Base-by-base conservation (phyloP, 768 basidiomycete genomes). In the Sistotremastrum niveocremeum region DNA sequence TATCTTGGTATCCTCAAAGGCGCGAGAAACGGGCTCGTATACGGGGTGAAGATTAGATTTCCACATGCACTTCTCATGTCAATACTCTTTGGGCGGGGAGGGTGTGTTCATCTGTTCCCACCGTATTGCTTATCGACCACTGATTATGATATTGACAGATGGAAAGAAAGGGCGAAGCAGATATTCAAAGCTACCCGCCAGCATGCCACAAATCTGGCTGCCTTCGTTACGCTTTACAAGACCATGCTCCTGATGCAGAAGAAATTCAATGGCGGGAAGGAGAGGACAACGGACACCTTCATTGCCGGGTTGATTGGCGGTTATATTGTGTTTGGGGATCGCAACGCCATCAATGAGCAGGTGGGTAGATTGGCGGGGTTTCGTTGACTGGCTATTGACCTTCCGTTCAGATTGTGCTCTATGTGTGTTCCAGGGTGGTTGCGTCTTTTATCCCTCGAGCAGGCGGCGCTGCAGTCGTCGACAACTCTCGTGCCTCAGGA, bases 21-120 rank as follows among this genome's bases (percentile, higher is more conserved):
- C 39, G 86, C 89, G 33, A 75, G 88, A 37, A 90, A 90, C 58
- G 89, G 89, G 4, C 74, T 89, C 49, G 84, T 90, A 6, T 91
- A 90, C 54, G 88, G 88, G 35, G 84, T 82, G 54, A 89, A 90
- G 65, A 83, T 94, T 51, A 70, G 90, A 38, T 93, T 94, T 56
- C 94, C 94, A 36, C 94, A 98, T 73, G 94, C 94, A 1, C 68
- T 98, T 31, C 82, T 98, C 42, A 97, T 97, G 93, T 84, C 90
- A 28, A 75, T 95, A 49, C 69, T 98, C 37, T 98, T 97, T 57
- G 89, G 90, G 33, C 75, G 82, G 41, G 90, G 90, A 67, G 77
- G 85, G 89, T 95, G 54, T 62, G 88, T 76, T 4, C 50, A 45
- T 37, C 38, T 44, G 40, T 10, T 45, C 52, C 44, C 46, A 42